phyloP scores from a whole-genome alignment of 192 early-diverging fungal species.

The Lunasporangiospora selenospora region DNA sequence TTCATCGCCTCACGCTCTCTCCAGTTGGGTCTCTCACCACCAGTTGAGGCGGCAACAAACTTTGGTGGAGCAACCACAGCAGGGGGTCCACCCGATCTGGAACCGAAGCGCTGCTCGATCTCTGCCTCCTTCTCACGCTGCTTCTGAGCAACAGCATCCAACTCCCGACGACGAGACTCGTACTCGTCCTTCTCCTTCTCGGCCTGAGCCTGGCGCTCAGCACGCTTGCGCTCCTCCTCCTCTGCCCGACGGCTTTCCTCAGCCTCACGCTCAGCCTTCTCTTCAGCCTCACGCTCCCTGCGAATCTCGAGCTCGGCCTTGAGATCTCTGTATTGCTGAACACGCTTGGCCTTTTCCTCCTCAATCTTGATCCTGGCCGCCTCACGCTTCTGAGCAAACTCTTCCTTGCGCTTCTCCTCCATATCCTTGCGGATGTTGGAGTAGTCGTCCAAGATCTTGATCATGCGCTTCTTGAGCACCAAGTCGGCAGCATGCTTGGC shows the following conservation, averaged over 20 bases:
- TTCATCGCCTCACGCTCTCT: constrained; percentile 40
- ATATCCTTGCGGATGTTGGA: constrained; percentile 63
- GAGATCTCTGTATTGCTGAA: constrained; percentile 62
- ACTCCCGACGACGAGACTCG: constrained; percentile 37
- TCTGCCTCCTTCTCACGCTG: constrained; percentile 56
- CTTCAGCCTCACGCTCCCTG: constrained; percentile 51
- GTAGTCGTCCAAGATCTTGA: constrained; percentile 86
- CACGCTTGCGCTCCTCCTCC: constrained; percentile 57
- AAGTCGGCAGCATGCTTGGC: constrained; percentile 76
- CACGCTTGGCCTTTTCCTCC: constrained; percentile 75
- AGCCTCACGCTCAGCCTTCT: constrained; percentile 45
- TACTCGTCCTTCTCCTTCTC: constrained; percentile 52
- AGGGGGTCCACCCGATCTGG: constrained; percentile 25
- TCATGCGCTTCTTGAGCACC: constrained; percentile 78
- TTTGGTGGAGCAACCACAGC: constrained; percentile 32
- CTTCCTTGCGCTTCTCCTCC: constrained; percentile 64
- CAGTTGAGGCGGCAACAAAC: constrained; percentile 28
- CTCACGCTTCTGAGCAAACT: constrained; percentile 59
- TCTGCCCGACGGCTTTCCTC: constrained; percentile 39
- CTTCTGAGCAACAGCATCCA: constrained; percentile 58
- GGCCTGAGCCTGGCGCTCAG: constrained; percentile 51
- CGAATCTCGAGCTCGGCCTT: constrained; percentile 57
- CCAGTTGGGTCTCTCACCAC: constrained; percentile 41
- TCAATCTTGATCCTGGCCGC: constrained; percentile 69
- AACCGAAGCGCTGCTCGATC: constrained; percentile 53